Base-by-base conservation (phyloP, 106 monocot genomes). In the Xerophyta viscosa region DNA sequence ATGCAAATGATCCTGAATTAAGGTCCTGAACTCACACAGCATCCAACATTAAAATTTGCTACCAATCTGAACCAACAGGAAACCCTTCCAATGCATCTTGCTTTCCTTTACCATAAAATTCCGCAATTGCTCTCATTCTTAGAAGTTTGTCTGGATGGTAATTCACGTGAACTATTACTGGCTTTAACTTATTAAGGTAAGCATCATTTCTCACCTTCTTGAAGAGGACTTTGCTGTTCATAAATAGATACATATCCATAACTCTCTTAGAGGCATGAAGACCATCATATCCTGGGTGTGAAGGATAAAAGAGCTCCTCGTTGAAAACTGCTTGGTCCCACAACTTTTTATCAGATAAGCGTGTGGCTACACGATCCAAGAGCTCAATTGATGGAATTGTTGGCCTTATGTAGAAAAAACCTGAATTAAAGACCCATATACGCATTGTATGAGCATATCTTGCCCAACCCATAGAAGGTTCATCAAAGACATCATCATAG, bases 281-380 rank as follows among this genome's bases (percentile, higher is more conserved):
- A 27, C 96, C 96, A 19, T 81, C 82, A 58, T 82, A 85, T 30
- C 89, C 85, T 0, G 96, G 89, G 48, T 77, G 78, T 0, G 96
- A 89, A 3, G 96, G 96, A 47, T 37, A 80, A 45, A 71, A 79
- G 19, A 98, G 73, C 50, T 98, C 96, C 72, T 98, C 96, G n/a
- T 98, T 98, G 36, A 89, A 98, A 37, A 86, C 96, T 17, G 85
- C 85, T 53, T 98, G 96, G 37, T 98, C 96, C 96, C 96, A 98
- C 48, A 66, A 17, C 0, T 74, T 73, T 2, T 79, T 65, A 4
- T 24, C 49, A 54, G 78, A 54, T 12, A 98, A 52, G 26, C 89
- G 50, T 11, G 41, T 22, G 1, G 96, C 86, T 12, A 98, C 96
- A 52, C 96, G 78, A 69, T 98, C 96, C 73, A 98, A 62, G 20